These are phyloP conservation scores for Cicer cuneatum DNA, from an alignment of 306 rosid genomes.

Conservation along the genomic window DNA sequence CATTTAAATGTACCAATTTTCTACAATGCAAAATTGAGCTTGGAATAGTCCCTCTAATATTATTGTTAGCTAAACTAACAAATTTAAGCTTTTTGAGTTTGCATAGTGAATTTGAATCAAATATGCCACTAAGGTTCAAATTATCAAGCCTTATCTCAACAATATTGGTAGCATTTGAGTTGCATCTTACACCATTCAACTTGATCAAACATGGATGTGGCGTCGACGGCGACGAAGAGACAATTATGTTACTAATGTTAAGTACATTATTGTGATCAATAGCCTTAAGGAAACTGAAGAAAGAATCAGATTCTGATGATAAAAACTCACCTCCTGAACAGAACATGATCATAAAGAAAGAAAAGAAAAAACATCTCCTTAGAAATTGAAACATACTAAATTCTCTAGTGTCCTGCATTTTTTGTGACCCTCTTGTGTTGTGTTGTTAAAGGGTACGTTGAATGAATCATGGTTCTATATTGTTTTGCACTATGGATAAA, in stretches of 20 bases:
- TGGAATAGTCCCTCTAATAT: constrained; percentile 50
- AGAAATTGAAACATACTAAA: constrained; percentile 32
- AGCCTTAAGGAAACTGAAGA: constrained; percentile 46
- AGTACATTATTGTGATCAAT: constrained; percentile 52
- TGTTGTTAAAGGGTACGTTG: constrained; percentile 2
- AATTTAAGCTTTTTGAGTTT: constrained; percentile 39
- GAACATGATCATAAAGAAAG: constrained; percentile 26
- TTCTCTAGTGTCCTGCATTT: constrained; percentile 41
- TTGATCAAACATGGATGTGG: constrained; percentile 47
- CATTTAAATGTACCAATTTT: constrained; percentile 58
- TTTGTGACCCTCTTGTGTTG: background rate
- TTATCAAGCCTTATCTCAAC: constrained; percentile 44
- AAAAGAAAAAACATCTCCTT: constrained; percentile 18
- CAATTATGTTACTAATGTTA: constrained; percentile 30
- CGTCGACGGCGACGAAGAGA: background rate
- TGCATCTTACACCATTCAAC: constrained; percentile 46
- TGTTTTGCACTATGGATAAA: constrained; percentile 42
- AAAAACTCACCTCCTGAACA: constrained; percentile 41
- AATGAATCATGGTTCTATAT: constrained; percentile 32
- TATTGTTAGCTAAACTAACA: constrained; percentile 54
- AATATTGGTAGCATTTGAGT: constrained; percentile 42
- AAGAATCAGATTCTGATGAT: constrained; percentile 45
- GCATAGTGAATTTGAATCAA: constrained; percentile 49
- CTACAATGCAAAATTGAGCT: constrained; percentile 53
- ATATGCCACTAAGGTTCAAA: constrained; percentile 48